Evolutionary conservation across 768 basidiomycete genomes (phyloP).

Genomic region (Mycena indigotica): DNA sequence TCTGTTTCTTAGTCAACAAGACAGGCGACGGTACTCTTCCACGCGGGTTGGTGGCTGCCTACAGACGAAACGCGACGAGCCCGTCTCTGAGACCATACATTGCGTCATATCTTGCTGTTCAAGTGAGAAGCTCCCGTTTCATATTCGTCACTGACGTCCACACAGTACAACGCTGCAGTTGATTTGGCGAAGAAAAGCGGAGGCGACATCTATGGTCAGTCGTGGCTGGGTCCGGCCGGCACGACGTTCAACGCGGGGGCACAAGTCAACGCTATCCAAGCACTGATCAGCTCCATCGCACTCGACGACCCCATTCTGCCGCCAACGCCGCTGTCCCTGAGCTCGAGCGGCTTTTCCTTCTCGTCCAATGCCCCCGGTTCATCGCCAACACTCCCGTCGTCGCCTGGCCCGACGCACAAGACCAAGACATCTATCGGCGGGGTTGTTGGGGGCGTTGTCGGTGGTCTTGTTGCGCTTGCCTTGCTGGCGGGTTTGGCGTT

Average conservation of each 20-base stretch:
- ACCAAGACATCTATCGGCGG: neutral
- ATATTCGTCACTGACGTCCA: too few relatives aligned
- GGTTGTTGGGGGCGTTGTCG: neutral
- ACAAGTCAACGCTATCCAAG: neutral
- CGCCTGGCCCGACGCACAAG: neutral
- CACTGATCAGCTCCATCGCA: neutral
- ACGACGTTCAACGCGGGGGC: neutral
- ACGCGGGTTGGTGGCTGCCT: conserved; percentile 4
- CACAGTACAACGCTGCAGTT: conserved; percentile 4
- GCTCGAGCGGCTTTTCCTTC: neutral
- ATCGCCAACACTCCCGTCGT: neutral
- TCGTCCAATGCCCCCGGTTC: neutral
- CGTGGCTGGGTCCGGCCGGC: neutral
- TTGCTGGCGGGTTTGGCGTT: neutral
- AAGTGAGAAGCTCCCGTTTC: too few relatives aligned
- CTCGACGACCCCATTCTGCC: neutral
- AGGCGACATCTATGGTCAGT: neutral
- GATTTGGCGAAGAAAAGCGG: neutral
- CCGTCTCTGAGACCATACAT: neutral
- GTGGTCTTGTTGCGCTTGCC: neutral
- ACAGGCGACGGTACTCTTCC: neutral
- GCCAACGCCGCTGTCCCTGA: neutral
- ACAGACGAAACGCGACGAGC: neutral
- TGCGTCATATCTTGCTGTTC: neutral
- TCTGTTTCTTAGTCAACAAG: neutral